Evolutionary conservation across 306 rosid genomes (phyloP).

Genomic region (Prinsepia uniflora): DNA sequence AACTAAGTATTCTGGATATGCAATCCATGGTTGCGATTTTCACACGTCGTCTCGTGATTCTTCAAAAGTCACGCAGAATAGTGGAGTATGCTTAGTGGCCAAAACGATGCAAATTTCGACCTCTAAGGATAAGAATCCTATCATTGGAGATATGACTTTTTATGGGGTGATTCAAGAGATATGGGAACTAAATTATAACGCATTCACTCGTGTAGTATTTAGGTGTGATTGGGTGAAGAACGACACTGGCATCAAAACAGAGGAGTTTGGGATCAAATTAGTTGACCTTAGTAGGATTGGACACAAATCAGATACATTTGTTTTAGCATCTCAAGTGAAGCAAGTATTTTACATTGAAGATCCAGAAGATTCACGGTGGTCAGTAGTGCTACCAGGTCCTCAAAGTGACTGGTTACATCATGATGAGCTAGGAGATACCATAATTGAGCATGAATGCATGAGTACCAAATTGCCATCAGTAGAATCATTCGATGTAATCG

Average conservation of each 20-base stretch:
- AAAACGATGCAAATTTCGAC: neutral
- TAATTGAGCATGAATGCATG: neutral
- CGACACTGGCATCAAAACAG: neutral
- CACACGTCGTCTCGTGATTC: neutral
- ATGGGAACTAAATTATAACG: neutral
- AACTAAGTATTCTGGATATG: neutral
- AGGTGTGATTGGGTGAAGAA: conserved; percentile 11
- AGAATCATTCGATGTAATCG: no score
- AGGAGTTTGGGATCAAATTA: neutral
- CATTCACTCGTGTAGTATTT: neutral
- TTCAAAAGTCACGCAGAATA: neutral
- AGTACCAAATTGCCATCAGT: neutral
- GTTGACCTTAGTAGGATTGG: neutral
- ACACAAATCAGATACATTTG: neutral
- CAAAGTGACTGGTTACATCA: neutral
- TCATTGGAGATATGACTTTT: neutral
- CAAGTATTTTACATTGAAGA: neutral
- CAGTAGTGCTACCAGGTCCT: neutral
- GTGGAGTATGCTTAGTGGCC: neutral
- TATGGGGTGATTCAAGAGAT: conserved; percentile 12
- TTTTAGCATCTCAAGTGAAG: neutral
- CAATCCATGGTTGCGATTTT: neutral
- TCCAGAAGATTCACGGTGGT: neutral
- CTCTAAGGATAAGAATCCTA: neutral
- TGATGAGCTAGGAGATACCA: conserved; percentile 1